A percentile compares a stretch with the other conserved stretches of the same genome.
phyloP scores from a whole-genome alignment of 352 stramenopile species.

The Thalassiosira gravida region DNA sequence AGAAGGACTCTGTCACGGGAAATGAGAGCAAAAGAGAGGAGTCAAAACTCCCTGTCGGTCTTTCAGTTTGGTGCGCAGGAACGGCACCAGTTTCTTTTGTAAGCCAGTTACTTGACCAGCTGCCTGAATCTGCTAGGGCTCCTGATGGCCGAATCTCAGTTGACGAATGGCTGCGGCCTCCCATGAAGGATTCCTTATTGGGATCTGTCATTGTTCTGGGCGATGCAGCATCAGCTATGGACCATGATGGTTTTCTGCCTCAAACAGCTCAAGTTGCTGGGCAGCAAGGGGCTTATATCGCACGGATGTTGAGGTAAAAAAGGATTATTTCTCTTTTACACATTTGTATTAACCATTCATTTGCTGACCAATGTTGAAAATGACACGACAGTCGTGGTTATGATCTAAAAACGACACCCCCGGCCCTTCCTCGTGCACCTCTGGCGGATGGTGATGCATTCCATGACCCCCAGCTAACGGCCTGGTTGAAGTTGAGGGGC shows the following conservation, averaged over 20 bases:
- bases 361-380: too few relatives aligned
- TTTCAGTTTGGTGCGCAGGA: slow-evolving; percentile 82
- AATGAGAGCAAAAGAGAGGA: slow-evolving; percentile 22
- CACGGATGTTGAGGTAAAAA: slow-evolving; percentile 69
- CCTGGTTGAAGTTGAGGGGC: slow-evolving; percentile 62
- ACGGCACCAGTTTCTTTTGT: slow-evolving; percentile 83
- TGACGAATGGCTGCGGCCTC: slow-evolving; percentile 73
- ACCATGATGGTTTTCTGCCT: slow-evolving; percentile 71
- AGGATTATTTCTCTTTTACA: background rate
- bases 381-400: slow-evolving; percentile 62
- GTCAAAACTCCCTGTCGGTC: slow-evolving; percentile 65
- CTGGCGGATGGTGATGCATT: slow-evolving; percentile 24
- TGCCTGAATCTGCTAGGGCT: slow-evolving; percentile 63
- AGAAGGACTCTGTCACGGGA: slow-evolving; percentile 58
- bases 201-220: slow-evolving; percentile 79
- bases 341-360: too few relatives aligned
- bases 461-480: slow-evolving; percentile 36
- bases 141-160: slow-evolving; percentile 76
- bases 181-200: slow-evolving; percentile 46
- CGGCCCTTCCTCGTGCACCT: slow-evolving; percentile 43
- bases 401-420: slow-evolving; percentile 64
- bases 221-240: slow-evolving; percentile 64
- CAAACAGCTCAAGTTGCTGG: slow-evolving; percentile 87
- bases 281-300: slow-evolving; percentile 87
- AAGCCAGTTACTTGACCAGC: slow-evolving; percentile 55